These are phyloP conservation scores for Laetiporus sulphureus DNA, from an alignment of 1,284 basidiomycete genomes.

Conservation along the genomic window DNA sequence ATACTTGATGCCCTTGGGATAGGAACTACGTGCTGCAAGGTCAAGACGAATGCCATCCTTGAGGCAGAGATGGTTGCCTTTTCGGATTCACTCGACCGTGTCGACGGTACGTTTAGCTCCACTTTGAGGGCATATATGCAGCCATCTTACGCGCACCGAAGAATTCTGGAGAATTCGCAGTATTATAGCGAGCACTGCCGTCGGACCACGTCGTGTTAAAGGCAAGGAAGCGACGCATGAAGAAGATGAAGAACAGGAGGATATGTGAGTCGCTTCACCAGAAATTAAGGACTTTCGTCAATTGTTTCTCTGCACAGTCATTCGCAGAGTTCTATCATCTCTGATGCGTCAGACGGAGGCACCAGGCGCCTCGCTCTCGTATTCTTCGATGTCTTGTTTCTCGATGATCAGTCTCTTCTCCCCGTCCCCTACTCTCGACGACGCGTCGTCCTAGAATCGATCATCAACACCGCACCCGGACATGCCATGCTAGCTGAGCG, in stretches of 20 bases:
- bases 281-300: not conserved
- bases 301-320: slow-evolving; percentile 1
- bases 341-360: slow-evolving; percentile 34
- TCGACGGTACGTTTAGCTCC: slow-evolving; percentile 63
- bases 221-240: not conserved
- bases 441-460: slow-evolving; percentile 50
- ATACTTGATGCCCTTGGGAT: slow-evolving; percentile 60
- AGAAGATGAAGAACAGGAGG: too few species aligned
- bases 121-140: not conserved
- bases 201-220: slow-evolving; percentile 33
- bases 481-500: slow-evolving; percentile 59
- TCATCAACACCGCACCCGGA: slow-evolving; percentile 47
- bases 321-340: slow-evolving; percentile 41
- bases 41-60: slow-evolving; percentile 53
- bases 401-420: slow-evolving; percentile 56
- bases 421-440: slow-evolving; percentile 50
- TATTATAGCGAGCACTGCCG: slow-evolving; percentile 49
- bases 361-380: slow-evolving; percentile 66
- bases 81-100: slow-evolving; percentile 41
- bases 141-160: slow-evolving; percentile 20
- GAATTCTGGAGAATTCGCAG: slow-evolving; percentile 68
- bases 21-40: slow-evolving; percentile 12
- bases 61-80: slow-evolving; percentile 89
- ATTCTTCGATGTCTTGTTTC: slow-evolving; percentile 76
- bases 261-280: not conserved